phyloP scores from a whole-genome alignment of 169 alveolate species.

The Plasmodium malariae region DNA sequence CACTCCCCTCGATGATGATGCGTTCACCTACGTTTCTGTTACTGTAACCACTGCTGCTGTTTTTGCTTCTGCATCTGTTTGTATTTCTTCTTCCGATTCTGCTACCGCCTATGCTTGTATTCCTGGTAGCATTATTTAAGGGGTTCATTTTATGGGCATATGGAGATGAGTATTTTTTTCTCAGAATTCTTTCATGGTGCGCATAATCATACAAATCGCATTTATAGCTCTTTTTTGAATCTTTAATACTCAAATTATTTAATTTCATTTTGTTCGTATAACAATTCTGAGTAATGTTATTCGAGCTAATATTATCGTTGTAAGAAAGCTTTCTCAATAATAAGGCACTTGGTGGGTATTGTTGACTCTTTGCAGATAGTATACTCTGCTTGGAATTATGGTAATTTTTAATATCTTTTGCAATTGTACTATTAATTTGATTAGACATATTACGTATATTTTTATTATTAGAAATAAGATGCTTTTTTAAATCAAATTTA shows the following conservation, averaged over 20 bases:
- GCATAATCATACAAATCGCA: conserved; percentile 21
- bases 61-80: not conserved
- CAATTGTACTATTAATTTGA: conserved; percentile 36
- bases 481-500: conserved; percentile 29
- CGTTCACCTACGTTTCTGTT: too few species aligned
- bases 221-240: conserved; percentile 6
- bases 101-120: not conserved
- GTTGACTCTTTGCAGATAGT: not conserved
- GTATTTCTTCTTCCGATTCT: not conserved
- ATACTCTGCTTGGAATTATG: conserved; percentile 37
- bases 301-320: not conserved
- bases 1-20: too few species aligned
- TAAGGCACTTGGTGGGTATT: not conserved
- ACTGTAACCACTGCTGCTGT: not conserved
- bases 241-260: conserved; percentile 4
- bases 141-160: conserved; percentile 24
- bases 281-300: not conserved
- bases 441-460: conserved; percentile 37
- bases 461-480: conserved; percentile 46
- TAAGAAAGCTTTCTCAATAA: not conserved
- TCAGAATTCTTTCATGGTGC: conserved; percentile 37
- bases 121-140: not conserved
- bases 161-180: conserved; percentile 52
- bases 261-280: not conserved
- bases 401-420: conserved; percentile 43